These are phyloP conservation scores for Aspergillus chevalieri DNA, from an alignment of 2,329 filamentous ascomycete species.

Conservation along the genomic window DNA sequence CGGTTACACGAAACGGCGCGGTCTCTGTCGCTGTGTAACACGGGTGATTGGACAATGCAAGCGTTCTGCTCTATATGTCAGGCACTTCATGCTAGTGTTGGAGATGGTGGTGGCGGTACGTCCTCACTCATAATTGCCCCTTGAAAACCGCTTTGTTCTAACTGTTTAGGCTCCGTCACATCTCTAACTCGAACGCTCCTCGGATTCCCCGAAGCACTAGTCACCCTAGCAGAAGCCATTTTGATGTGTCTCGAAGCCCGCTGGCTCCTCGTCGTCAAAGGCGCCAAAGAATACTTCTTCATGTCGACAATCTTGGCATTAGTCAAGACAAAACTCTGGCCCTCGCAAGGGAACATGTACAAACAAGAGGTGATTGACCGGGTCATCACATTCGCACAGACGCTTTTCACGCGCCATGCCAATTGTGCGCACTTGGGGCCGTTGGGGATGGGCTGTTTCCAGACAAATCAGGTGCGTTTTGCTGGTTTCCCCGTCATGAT, in stretches of 20 bases:
- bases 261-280: constrained; percentile 28
- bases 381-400: constrained; percentile 30
- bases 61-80: constrained; percentile 34
- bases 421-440: constrained; percentile 26
- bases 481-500: not conserved
- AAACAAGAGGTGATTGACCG: constrained; percentile 33
- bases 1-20: constrained; percentile 27
- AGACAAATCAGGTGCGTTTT: constrained; percentile 22
- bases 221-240: constrained; percentile 27
- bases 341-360: constrained; percentile 24
- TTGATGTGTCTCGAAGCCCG: constrained; percentile 26
- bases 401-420: constrained; percentile 29
- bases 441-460: constrained; percentile 24
- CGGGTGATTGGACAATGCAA: constrained; percentile 34
- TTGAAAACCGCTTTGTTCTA: not conserved
- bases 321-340: constrained; percentile 31
- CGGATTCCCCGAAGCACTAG: constrained; percentile 27
- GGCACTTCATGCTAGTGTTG: constrained; percentile 22
- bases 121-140: not conserved
- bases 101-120: constrained; percentile 19
- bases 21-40: constrained; percentile 26
- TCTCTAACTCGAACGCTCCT: constrained; percentile 22
- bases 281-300: constrained; percentile 36
- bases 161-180: constrained; percentile 5
- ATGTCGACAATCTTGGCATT: constrained; percentile 31